Base-by-base conservation (phyloP, 139 green algal species). In the Tetradesmus lagerheimii region DNA sequence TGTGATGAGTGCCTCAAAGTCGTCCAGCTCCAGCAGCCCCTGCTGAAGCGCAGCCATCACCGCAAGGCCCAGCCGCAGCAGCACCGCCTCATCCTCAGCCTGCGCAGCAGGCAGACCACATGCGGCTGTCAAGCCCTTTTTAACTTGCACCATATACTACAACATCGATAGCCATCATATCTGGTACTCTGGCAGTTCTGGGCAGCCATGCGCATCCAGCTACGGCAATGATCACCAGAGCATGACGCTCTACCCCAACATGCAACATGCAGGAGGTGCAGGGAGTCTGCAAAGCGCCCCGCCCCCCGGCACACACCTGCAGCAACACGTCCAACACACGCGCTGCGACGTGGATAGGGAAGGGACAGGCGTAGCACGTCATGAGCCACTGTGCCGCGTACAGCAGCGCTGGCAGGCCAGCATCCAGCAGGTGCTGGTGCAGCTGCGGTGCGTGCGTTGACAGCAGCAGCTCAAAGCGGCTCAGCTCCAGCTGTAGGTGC, bases 321-420 rank as follows among this genome's bases (percentile, higher is more conserved):
- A 99, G 92, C 92, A 99, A 94, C 12, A 98, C 88, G 91, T 99
- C 98, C 6, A 99, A 92, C 34, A 99, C 86, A 11, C 97, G 93
- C 31, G 92, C 94, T 15, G 93, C 91, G 45, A 99, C 71, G 18
- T 96, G 92, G 11, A 89, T 29, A 35, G 98, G 96, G 90, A 99
- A 98, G 66, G 97, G 96, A 91, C 94, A 97, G 15, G 96, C 91
- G 87, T 97, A 99, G 47, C 91, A 78, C n/a, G 97, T 99, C 84
- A 99, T 96, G 77, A 99, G 94, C 98, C 98, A 99, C 92, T 98
- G 96, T 39, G 91, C 94, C 0, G 96, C 96, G 81, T 97, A 99
- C 67, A 89, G 85, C 85, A 89, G 71, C 20, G 85, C 71, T 20
- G 95, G 93, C 89, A 98, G 95, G 12, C 93, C 94, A 31, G 93